Evolutionary conservation across 345 rosid species (phyloP).

Genomic region (Theobroma cacao): DNA sequence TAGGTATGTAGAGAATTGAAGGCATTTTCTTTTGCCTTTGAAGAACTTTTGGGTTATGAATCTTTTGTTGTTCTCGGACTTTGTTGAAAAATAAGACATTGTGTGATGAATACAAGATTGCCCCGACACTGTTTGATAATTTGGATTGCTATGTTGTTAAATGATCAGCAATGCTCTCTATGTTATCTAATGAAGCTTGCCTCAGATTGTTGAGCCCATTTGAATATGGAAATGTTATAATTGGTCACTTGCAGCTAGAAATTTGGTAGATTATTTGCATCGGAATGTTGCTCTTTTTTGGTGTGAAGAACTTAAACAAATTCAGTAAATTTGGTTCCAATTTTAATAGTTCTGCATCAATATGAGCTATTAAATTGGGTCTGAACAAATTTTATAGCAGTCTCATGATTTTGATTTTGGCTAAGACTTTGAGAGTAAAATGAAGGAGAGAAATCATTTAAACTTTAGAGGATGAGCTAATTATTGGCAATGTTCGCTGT

Average conservation of each 20-base stretch:
- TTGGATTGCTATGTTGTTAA: background rate
- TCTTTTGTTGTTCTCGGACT: background rate
- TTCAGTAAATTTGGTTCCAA: background rate
- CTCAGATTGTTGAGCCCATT: background rate
- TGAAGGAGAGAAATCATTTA: no score
- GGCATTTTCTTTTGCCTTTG: background rate
- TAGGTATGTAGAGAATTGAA: slow-evolving; percentile 12
- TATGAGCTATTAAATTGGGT: background rate
- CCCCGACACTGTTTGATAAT: background rate
- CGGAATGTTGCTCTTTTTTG: background rate
- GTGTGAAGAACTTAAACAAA: background rate
- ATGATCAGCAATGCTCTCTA: background rate
- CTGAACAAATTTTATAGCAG: background rate
- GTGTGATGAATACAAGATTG: background rate
- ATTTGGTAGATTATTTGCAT: background rate
- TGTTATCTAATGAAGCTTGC: background rate
- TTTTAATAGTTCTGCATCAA: background rate
- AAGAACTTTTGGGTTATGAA: slow-evolving; percentile 15
- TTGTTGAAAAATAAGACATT: background rate
- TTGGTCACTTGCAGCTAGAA: background rate
- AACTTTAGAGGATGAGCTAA: background rate
- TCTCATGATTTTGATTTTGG: background rate
- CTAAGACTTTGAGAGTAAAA: background rate
- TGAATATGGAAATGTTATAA: background rate
- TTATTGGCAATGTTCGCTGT: background rate